Percentiles rank a stretch among this genome's conserved stretches.
phyloP scores from a whole-genome alignment of 2,329 filamentous ascomycete species.

The Penicillium sp. region DNA sequence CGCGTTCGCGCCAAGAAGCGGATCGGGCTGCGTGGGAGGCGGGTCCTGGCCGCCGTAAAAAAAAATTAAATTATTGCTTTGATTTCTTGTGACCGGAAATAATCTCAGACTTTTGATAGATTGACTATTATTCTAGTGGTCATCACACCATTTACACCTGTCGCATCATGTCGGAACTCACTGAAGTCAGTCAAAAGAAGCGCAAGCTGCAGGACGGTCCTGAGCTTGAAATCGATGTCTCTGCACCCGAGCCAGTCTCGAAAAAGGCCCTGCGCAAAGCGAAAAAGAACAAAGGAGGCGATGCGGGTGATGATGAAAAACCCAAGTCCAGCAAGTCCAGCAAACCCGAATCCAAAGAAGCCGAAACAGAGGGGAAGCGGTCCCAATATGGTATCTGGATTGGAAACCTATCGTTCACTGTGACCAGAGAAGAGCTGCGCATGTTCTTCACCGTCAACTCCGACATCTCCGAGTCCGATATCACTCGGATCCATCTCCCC shows the following conservation, averaged over 20 bases:
- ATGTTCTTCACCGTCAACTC: constrained; percentile 76
- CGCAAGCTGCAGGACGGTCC: constrained; percentile 61
- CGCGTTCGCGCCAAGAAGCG: constrained; percentile 23
- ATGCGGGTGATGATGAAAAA: constrained; percentile 31
- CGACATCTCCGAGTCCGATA: constrained; percentile 64
- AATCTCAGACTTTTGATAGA: neutral
- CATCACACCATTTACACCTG: neutral
- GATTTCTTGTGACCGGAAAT: neutral
- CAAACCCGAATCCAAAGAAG: constrained; percentile 35
- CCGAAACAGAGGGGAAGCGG: constrained; percentile 47
- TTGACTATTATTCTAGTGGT: neutral
- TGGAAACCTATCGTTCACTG: constrained; percentile 85
- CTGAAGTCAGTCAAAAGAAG: constrained; percentile 55
- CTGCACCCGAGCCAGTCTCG: constrained; percentile 87
- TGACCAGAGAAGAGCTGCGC: constrained; percentile 71
- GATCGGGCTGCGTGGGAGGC: constrained; percentile 21
- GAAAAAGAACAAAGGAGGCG: constrained; percentile 62
- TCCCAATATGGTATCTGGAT: constrained; percentile 91
- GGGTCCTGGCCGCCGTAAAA: constrained; percentile 34
- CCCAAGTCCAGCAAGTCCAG: constrained; percentile 23
- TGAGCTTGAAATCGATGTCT: constrained; percentile 86
- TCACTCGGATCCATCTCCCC: constrained; percentile 83
- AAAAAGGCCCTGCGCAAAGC: constrained; percentile 88
- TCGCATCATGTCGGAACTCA: constrained; percentile 30
- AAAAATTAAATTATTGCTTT: constrained; percentile 20